Evolutionary conservation across 176 grass and related monocot species (phyloP).

Genomic region (Puccinellia tenuiflora): DNA sequence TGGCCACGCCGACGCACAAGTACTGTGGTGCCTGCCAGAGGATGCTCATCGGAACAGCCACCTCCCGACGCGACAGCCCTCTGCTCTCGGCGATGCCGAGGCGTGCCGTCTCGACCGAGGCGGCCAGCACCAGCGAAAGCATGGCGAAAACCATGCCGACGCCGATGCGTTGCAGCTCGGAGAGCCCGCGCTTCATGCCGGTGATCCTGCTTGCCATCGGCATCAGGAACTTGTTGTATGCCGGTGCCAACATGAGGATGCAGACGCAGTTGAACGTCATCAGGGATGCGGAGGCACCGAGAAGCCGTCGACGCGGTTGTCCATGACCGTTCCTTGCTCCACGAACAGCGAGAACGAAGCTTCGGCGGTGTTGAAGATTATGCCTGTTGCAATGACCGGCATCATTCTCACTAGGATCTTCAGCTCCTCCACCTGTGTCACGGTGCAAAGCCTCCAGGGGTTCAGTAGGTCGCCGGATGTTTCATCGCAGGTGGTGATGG

Average conservation of each 20-base stretch:
- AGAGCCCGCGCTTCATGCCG: not conserved
- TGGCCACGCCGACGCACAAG: not conserved
- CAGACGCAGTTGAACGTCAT: not conserved
- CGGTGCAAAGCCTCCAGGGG: not conserved
- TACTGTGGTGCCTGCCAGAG: not conserved
- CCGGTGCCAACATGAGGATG: not conserved
- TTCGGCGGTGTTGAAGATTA: not conserved
- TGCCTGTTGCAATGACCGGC: not conserved
- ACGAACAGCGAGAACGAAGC: not conserved
- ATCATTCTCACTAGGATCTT: not conserved
- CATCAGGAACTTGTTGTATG: not conserved
- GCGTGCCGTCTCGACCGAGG: not conserved
- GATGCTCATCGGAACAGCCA: not conserved
- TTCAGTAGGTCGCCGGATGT: not conserved
- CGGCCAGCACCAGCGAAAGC: not conserved
- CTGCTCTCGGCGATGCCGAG: not conserved
- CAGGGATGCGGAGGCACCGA: not conserved
- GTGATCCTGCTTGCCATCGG: not conserved
- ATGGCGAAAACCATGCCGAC: not conserved
- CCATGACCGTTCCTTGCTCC: not conserved
- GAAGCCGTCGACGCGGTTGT: not conserved
- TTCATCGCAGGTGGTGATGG: not conserved
- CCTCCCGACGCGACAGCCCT: not conserved
- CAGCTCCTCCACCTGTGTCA: not conserved
- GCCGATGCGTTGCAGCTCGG: not conserved